phyloP scores from a whole-genome alignment of 768 basidiomycete genomes.

The Psilocybe cubensis region DNA sequence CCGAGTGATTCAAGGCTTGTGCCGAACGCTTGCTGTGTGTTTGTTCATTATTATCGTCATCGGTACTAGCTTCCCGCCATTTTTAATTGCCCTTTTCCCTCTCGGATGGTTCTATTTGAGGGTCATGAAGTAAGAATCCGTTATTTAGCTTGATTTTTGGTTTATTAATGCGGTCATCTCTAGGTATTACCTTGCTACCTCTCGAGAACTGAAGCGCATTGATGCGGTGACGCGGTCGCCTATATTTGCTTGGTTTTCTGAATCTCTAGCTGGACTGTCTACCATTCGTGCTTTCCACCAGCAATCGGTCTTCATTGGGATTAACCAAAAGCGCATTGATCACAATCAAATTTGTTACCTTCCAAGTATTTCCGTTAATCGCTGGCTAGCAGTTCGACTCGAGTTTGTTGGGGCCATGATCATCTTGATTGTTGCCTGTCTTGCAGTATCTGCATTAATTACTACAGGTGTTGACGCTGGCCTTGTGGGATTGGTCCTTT shows the following conservation, averaged over 20 bases:
- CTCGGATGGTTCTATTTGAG: constrained; percentile 78
- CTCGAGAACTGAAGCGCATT: constrained; percentile 85
- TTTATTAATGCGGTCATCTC: not conserved
- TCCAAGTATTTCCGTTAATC: constrained; percentile 73
- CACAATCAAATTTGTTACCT: constrained; percentile 83
- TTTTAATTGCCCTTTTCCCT: constrained; percentile 76
- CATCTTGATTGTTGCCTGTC: constrained; percentile 69
- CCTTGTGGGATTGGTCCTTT: constrained; percentile 83
- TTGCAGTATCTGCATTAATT: constrained; percentile 72
- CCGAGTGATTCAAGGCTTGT: constrained; percentile 72
- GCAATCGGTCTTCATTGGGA: constrained; percentile 64
- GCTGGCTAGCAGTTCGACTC: constrained; percentile 84
- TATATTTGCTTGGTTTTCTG: constrained; percentile 89
- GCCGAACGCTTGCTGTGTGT: constrained; percentile 64
- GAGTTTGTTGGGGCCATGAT: constrained; percentile 85
- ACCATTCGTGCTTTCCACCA: constrained; percentile 85
- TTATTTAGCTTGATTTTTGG: not conserved
- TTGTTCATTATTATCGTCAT: constrained; percentile 74
- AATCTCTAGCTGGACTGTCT: constrained; percentile 73
- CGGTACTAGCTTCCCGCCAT: constrained; percentile 79
- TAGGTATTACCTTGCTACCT: constrained; percentile 88
- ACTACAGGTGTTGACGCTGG: constrained; percentile 85
- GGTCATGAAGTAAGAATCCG: constrained; percentile 70
- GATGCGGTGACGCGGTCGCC: constrained; percentile 90
- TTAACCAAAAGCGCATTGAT: constrained; percentile 78